A percentile compares a stretch with the other conserved stretches of the same genome.
Evolutionary conservation across 108 stramenopile genomes (phyloP).

Genomic region (Pelagomonas calceolata): DNA sequence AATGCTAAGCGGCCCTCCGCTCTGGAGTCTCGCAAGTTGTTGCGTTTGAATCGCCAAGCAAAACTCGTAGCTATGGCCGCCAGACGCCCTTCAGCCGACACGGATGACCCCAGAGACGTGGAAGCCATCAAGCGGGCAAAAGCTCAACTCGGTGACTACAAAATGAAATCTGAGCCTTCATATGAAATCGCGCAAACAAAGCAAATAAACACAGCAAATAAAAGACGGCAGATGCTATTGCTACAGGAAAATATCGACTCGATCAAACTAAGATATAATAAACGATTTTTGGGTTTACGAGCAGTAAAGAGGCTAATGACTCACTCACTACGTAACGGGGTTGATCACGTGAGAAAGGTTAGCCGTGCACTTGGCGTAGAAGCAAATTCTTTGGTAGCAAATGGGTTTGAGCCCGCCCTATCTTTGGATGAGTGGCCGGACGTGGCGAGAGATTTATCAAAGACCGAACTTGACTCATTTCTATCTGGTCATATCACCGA

Average conservation of each 20-base stretch:
- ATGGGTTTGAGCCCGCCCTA: too few species aligned
- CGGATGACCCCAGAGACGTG: constrained; percentile 38
- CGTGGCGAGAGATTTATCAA: too few species aligned
- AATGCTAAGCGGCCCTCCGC: too few species aligned
- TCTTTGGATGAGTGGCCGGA: neutral
- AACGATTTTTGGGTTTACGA: constrained; percentile 29
- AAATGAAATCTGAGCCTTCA: constrained; percentile 37
- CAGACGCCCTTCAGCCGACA: constrained; percentile 31
- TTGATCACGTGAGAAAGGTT: neutral
- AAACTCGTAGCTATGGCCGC: constrained; percentile 14
- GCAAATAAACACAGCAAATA: constrained; percentile 42
- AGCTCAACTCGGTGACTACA: constrained; percentile 38
- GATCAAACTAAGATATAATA: constrained; percentile 37
- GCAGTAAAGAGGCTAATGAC: constrained; percentile 20
- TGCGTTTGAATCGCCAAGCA: constrained; percentile 19
- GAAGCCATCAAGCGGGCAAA: constrained; percentile 30
- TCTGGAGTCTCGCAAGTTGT: constrained; percentile 28
- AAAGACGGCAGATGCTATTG: constrained; percentile 36
- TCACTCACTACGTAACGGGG: neutral
- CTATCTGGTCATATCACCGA: too few species aligned
- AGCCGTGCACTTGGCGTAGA: neutral
- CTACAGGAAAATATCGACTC: constrained; percentile 30
- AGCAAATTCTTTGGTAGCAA: neutral
- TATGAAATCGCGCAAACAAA: constrained; percentile 46
- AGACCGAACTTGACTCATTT: too few species aligned